Conservation (phyloP, 1,284 basidiomycete genomes). For the Rhodotorula glutinis region DNA sequence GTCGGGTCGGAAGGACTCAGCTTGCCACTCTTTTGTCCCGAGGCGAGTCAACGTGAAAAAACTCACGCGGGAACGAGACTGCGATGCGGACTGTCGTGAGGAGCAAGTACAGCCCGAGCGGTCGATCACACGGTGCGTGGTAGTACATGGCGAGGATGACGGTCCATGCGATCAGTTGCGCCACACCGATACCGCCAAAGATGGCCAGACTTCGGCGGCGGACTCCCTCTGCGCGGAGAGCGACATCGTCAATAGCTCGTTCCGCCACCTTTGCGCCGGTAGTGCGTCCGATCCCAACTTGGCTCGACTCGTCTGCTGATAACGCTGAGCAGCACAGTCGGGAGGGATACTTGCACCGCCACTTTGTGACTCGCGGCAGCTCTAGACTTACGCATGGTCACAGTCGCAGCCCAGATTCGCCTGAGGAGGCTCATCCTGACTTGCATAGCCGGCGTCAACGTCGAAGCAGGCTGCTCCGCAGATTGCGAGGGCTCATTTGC, state of each 20-base stretch:
- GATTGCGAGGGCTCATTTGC: not conserved
- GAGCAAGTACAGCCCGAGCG: conserved; percentile 36
- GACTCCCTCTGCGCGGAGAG: conserved; percentile 1
- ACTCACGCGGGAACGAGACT: conserved; percentile 33
- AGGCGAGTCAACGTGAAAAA: not conserved
- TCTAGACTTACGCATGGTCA: conserved; percentile 9
- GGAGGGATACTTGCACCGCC: not conserved
- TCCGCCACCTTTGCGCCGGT: too few relatives aligned
- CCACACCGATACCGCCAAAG: conserved; percentile 19
- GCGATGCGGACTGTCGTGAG: conserved; percentile 35
- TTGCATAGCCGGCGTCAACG: conserved; percentile 5
- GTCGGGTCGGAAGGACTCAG: not conserved
- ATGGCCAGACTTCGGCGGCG: conserved; percentile 18
- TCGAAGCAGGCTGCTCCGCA: not conserved
- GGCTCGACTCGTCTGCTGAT: too few relatives aligned
- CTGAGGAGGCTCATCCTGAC: conserved; percentile 16
- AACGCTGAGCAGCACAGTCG: too few relatives aligned
- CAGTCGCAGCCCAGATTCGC: conserved; percentile 1
- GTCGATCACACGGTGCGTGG: conserved; percentile 33
- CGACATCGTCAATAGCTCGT: too few relatives aligned
- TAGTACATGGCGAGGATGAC: conserved; percentile 30
- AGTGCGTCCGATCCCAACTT: too few relatives aligned
- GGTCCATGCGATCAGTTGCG: conserved; percentile 38
- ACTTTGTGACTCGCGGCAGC: too few relatives aligned
- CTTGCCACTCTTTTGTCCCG: not conserved